These are phyloP conservation scores for Coleophoma eucalyptorum DNA, from an alignment of 2,329 filamentous ascomycete species.

Conservation along the genomic window DNA sequence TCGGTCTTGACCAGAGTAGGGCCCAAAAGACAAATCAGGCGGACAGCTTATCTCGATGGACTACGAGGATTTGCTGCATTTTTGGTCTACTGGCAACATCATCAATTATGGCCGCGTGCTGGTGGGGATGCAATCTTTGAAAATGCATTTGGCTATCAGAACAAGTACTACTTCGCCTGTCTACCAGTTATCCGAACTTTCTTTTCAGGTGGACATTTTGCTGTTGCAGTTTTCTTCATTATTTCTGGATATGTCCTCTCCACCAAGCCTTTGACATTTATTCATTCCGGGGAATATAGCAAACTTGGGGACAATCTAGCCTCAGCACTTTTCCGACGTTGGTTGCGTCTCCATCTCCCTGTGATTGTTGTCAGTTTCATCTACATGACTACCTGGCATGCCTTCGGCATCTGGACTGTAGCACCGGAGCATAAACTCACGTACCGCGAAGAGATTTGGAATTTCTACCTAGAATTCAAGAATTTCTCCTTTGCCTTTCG, in stretches of 20 bases:
- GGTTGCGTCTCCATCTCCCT: conserved; percentile 41
- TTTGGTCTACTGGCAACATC: conserved; percentile 39
- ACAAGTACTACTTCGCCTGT: conserved; percentile 30
- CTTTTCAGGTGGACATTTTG: conserved; percentile 57
- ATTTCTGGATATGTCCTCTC: conserved; percentile 45
- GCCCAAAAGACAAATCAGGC: background rate
- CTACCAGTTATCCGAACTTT: conserved; percentile 57
- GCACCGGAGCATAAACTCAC: conserved; percentile 12
- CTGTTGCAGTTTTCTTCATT: conserved; percentile 47
- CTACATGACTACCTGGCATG: conserved; percentile 22
- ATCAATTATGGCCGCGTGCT: conserved; percentile 24
- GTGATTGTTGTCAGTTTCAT: conserved; percentile 38
- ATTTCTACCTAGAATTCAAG: conserved; percentile 46
- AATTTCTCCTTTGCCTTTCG: conserved; percentile 67
- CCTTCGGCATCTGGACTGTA: conserved; percentile 21
- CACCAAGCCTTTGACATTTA: conserved; percentile 35
- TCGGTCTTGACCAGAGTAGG: background rate
- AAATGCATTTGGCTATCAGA: conserved; percentile 22
- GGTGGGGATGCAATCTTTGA: conserved; percentile 1
- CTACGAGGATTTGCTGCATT: conserved; percentile 40
- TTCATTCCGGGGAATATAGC: conserved; percentile 24
- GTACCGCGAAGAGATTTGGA: conserved; percentile 19
- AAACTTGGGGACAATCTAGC: conserved; percentile 34
- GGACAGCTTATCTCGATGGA: conserved; percentile 39
- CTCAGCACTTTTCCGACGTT: conserved; percentile 43